Conservation (phyloP, 306 rosid species). For the Aeschynomene evenia region DNA sequence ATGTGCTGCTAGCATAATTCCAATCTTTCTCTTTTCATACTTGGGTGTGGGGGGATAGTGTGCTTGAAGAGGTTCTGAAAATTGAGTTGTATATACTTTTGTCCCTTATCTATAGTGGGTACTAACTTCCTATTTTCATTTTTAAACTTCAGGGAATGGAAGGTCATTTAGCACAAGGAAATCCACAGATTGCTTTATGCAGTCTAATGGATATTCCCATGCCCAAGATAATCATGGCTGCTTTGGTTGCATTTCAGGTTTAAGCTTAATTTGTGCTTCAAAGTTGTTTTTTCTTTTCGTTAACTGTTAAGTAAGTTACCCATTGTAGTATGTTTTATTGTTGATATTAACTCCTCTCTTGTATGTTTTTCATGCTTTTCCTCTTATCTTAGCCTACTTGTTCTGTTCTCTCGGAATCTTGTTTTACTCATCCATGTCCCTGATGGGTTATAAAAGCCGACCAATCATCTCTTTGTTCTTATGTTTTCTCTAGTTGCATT, state of each 20-base stretch:
- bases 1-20: constrained; percentile 2
- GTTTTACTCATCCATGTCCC: background rate
- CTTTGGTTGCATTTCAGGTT: constrained; percentile 75
- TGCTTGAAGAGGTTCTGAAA: constrained; percentile 10
- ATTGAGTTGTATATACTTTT: background rate
- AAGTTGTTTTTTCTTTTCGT: background rate
- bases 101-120: constrained; percentile 16
- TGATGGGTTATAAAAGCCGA: background rate
- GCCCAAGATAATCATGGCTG: constrained; percentile 58
- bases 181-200: constrained; percentile 49
- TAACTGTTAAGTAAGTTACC: background rate
- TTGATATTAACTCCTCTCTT: background rate
- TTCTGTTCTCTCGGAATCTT: background rate
- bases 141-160: constrained; percentile 52
- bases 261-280: constrained; percentile 41
- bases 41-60: background rate
- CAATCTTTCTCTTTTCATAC: background rate
- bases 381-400: background rate
- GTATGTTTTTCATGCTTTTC: constrained; percentile 15
- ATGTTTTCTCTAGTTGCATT: constrained; percentile 12
- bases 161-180: constrained; percentile 57
- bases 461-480: background rate
- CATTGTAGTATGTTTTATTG: too few relatives aligned
- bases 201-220: constrained; percentile 59
- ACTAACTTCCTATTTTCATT: constrained; percentile 16